Base-by-base conservation (phyloP, 192 early-diverging fungal genomes). In the Chytriomyces confervae region DNA sequence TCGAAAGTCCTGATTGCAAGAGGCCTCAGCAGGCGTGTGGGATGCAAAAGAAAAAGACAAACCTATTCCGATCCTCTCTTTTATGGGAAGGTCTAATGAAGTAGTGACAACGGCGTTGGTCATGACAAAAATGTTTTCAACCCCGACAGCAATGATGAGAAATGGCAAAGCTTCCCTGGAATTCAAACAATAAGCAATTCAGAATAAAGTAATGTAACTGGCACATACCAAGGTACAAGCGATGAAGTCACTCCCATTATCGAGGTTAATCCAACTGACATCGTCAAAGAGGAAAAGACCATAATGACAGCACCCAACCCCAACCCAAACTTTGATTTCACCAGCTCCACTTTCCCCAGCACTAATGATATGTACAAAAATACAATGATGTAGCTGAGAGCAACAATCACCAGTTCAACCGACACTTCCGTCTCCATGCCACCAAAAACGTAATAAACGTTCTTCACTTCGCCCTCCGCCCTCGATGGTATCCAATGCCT, bases 111-210 rank as follows among this genome's bases (percentile, higher is more conserved):
- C 89, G 11, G 91, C 90, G 51, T 92, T 91, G 6, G 93, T 92
- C 50, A 95, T 65, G 9, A 90, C 85, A 76, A 89, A 90, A 23
- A 93, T 89, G 57, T 95, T 95, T 71, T 95, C 94, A 3, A 95
- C 84, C 0, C 91, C 90, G n/a, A 91, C 85, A 2, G 90, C 84
- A 75, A 91, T 91, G 62, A 92, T 84, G 36, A 94, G 82, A 48
- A 93, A 89, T 5, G 91, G 89, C n/a, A 90, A 75, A 61, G 88
- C 89, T 72, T 92, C 90, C 90, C 90, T 91, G 78, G 9, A 47
- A 75, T 44, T 13, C 20, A 24, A 64, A 69, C 51, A 18, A 69
- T 18, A 44, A 10, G 24, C 7, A 43, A 69, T 50, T 50, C 23
- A n/a, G 43, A 5, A n/a, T 77, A 20, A 68, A 61, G 20, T 27